Conservation (phyloP, 2,329 filamentous ascomycete species). For the Apiospora malaysiana region DNA sequence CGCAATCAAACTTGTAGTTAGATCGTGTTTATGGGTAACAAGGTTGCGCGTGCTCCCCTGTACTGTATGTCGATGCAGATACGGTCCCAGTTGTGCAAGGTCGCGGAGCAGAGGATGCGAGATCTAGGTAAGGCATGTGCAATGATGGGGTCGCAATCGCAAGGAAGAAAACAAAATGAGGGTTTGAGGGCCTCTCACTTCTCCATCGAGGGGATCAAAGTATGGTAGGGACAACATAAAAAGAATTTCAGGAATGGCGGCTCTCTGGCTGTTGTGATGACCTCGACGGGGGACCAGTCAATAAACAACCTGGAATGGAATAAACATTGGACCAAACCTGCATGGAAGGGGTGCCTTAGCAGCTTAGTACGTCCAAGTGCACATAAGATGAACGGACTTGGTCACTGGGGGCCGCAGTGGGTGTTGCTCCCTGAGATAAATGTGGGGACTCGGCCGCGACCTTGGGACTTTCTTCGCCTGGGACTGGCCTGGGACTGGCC, state of each 20-base stretch:
- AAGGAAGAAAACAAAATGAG: not conserved
- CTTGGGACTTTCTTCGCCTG: no score
- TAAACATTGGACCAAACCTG: constrained; percentile 14
- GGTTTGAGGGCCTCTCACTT: not conserved
- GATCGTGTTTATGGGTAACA: constrained; percentile 18
- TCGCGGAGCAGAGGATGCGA: not conserved
- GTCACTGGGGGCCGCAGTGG: constrained; percentile 11
- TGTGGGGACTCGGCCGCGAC: not conserved
- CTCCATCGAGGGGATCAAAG: not conserved
- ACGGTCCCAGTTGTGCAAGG: constrained; percentile 7
- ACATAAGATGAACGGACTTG: not conserved
- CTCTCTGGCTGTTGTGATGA: constrained; percentile 9
- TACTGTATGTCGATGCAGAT: not conserved
- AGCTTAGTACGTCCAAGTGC: no score
- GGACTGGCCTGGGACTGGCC: no score
- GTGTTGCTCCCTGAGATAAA: constrained; percentile 16
- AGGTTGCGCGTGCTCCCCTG: constrained; percentile 18
- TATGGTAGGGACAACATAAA: not conserved
- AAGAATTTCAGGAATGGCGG: constrained; percentile 1
- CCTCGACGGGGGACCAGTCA: constrained; percentile 15
- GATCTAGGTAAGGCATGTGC: constrained; percentile 12
- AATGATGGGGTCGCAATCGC: constrained; percentile 5
- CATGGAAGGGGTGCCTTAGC: not conserved
- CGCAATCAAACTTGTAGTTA: constrained; percentile 19
- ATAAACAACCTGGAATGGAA: constrained; percentile 19